Percentiles rank a stretch among this genome's conserved stretches.
Conservation (phyloP, 805 yeast species). For the Barnettozyma salicaria region DNA sequence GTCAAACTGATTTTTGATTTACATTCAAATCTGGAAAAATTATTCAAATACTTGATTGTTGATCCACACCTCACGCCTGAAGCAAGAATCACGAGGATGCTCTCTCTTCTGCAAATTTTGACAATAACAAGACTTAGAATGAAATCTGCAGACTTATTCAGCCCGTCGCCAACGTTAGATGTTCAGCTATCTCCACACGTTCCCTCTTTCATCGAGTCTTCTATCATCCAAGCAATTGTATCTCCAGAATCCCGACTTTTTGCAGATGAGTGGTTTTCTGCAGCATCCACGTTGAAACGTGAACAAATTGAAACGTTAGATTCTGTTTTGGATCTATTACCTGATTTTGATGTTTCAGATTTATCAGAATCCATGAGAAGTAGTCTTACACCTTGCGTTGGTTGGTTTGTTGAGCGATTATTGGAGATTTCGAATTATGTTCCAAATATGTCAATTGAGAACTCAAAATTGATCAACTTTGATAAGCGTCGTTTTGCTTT, state of each 20-base stretch:
- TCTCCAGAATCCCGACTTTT: slow-evolving; percentile 76
- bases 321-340: slow-evolving; percentile 28
- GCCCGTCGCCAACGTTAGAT: slow-evolving; percentile 10
- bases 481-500: slow-evolving; percentile 73
- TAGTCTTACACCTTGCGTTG: slow-evolving; percentile 76
- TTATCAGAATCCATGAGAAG: slow-evolving; percentile 28
- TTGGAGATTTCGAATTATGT: slow-evolving; percentile 70
- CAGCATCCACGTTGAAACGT: slow-evolving; percentile 27
- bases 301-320: slow-evolving; percentile 27
- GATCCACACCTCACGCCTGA: slow-evolving; percentile 53
- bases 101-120: slow-evolving; percentile 56
- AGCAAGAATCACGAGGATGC: slow-evolving; percentile 64
- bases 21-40: slow-evolving; percentile 60
- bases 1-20: slow-evolving; percentile 60
- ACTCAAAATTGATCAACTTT: slow-evolving; percentile 67
- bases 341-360: slow-evolving; percentile 31
- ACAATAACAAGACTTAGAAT: slow-evolving; percentile 65
- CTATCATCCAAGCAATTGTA: slow-evolving; percentile 64
- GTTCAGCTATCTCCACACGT: slow-evolving; percentile 41
- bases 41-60: slow-evolving; percentile 56
- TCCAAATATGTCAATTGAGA: slow-evolving; percentile 69
- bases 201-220: slow-evolving; percentile 83
- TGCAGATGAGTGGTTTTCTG: slow-evolving; percentile 62
- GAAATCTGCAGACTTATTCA: slow-evolving; percentile 45
- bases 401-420: slow-evolving; percentile 82